Evolutionary conservation across 163 green algal species (phyloP).

Genomic region (Scenedesmus sp.): DNA sequence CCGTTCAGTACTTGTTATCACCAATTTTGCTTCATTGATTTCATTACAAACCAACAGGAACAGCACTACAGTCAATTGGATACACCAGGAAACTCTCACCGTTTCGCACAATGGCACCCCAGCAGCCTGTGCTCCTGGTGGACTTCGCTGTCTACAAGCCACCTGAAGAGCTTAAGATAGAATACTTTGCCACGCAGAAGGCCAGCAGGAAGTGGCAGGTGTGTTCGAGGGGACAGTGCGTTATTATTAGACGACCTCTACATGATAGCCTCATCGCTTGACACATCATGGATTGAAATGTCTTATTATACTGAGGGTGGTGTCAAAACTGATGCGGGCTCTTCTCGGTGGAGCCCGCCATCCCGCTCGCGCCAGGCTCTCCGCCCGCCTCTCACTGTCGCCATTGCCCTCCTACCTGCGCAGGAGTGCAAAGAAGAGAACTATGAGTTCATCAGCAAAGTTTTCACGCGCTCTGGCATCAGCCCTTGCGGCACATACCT

Average conservation of each 20-base stretch:
- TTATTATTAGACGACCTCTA: neutral
- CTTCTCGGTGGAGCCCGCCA: neutral
- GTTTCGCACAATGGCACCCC: slow-evolving; percentile 21
- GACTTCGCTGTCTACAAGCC: slow-evolving; percentile 52
- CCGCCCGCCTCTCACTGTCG: neutral
- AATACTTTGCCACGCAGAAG: slow-evolving; percentile 45
- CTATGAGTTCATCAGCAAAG: slow-evolving; percentile 54
- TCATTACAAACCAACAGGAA: neutral
- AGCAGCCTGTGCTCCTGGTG: slow-evolving; percentile 35
- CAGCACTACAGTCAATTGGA: neutral
- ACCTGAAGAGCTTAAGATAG: slow-evolving; percentile 50
- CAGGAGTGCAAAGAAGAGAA: slow-evolving; percentile 55
- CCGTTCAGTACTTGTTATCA: neutral
- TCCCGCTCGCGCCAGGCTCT: neutral
- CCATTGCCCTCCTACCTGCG: neutral
- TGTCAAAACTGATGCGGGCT: neutral
- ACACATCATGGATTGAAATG: neutral
- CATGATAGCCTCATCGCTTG: neutral
- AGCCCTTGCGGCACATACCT: slow-evolving; percentile 63
- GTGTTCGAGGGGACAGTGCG: neutral
- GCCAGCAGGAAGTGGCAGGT: slow-evolving; percentile 46
- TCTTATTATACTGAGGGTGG: neutral
- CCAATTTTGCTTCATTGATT: neutral
- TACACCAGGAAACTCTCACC: too few species aligned
- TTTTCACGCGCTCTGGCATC: slow-evolving; percentile 63